These are phyloP conservation scores for Prunus davidiana DNA, from an alignment of 306 rosid species.

Conservation along the genomic window DNA sequence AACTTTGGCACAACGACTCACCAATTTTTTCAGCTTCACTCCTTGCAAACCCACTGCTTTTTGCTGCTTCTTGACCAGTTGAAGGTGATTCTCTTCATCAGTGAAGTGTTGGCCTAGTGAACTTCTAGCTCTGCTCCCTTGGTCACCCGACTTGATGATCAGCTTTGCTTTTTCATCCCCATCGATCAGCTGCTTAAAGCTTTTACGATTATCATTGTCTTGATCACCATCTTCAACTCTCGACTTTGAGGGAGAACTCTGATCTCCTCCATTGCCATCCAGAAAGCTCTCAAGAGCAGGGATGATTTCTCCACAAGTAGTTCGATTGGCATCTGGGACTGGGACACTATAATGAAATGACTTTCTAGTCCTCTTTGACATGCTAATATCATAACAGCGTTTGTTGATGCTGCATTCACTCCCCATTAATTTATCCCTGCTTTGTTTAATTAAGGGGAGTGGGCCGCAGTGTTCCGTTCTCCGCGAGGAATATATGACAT, in stretches of 20 bases:
- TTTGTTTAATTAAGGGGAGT: not conserved
- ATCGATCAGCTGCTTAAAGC: constrained; percentile 71
- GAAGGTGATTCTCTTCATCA: constrained; percentile 67
- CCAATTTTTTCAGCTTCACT: constrained; percentile 63
- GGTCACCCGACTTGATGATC: not conserved
- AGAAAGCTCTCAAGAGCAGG: not conserved
- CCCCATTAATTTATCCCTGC: constrained; percentile 24
- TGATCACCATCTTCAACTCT: not conserved
- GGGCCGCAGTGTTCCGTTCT: not conserved
- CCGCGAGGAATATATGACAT: not conserved
- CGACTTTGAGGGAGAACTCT: not conserved
- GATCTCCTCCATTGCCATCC: not conserved
- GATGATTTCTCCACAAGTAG: not conserved
- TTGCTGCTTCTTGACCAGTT: constrained; percentile 39
- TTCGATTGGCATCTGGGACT: not conserved
- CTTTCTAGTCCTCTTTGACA: constrained; percentile 86
- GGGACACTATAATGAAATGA: constrained; percentile 3
- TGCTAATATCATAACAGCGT: constrained; percentile 64
- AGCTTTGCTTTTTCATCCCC: constrained; percentile 25
- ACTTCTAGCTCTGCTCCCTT: constrained; percentile 31
- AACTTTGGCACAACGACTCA: constrained; percentile 72
- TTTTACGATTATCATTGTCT: constrained; percentile 38
- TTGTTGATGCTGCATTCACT: constrained; percentile 35
- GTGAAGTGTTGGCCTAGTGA: constrained; percentile 67
- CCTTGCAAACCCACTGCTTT: constrained; percentile 28